Base-by-base conservation (phyloP, 345 rosid species). In the Arabis hirsuta region DNA sequence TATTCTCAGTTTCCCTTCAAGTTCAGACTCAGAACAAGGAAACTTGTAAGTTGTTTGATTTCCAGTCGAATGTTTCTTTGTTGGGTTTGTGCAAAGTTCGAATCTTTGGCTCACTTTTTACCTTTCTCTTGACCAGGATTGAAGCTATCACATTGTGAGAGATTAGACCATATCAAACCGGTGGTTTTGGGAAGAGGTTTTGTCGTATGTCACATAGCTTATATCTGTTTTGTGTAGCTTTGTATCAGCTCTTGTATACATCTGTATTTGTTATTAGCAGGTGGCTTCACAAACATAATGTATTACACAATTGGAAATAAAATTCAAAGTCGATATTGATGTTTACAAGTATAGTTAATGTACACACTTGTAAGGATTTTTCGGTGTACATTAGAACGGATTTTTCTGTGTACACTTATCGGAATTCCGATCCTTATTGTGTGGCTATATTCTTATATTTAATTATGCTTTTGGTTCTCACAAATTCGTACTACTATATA, bases 1-100 rank as follows among this genome's bases (percentile, higher is more conserved):
- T 69, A 89, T 93, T 61, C 81, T 86, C 27, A 82, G 73, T 26
- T 71, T 76, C 54, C 82, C 84, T 6, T 67, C 67, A 54, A 50
- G 68, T 29, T 62, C 78, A 57, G 69, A 55, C 8, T 57, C 67
- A 71, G 85, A 76, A 65, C 81, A 65, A 55, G 74, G 73, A 42
- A 72, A 75, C 44, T 24, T 60, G 76, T 79, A 57, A 72, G 79
- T 61, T 27, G 8, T 10, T 6, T 29, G 3, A 29, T 62, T 10
- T 7, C 5, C 2, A 29, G 7, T 7, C 48, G 12, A 2, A 16
- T 53, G 1, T 3, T 32, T n/a, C 2, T 42, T 41, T 14, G 34
- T 53, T 43, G 32, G 36, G 9, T 42, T 45, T 45, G 10, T 43
- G 12, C 36, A 1, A 62, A 36, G 19, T 44, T 36, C 38, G 14